Evolutionary conservation across 768 basidiomycete genomes (phyloP), one percentile per base, ranked within the genome.

Genomic region (Cystofilobasidium capitatum): DNA sequence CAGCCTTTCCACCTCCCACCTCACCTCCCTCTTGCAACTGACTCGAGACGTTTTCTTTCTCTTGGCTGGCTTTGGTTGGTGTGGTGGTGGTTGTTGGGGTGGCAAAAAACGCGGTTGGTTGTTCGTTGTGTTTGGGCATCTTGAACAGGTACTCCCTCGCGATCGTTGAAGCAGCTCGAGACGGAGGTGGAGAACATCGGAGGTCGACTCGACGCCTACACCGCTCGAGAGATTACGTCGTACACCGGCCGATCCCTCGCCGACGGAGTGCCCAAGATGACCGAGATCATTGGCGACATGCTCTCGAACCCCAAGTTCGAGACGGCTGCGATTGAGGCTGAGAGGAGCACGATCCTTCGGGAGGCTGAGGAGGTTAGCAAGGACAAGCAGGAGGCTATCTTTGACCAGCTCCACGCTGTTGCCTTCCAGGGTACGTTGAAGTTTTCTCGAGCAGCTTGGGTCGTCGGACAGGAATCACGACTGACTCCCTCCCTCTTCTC

Each of bases 301-400:
- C 83, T 98, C 51, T 92, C 96, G 77, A 94, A 93, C 79, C 91
- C 90, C 37, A 97, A 92, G 80, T 83, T 98, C 59, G 96, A 99
- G 75, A 78, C 77, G 62, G 71, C 81, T 33, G 92, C 93, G 0
- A 86, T 99, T 72, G 96, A 98, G 79, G 82, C 93, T 71, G 96
- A 98, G 80, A 85, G 93, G 51, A 91, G 93, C 76, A 93, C 98
- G 47, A 98, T 98, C 72, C 78, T 98, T 64, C 83, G 96, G 70
- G 96, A 99, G 78, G 93, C 96, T 80, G 89, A 97, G 80, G 96
- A 98, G 81, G 96, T 98, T 36, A 92, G 96, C 80, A 98, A 98
- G 81, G 92, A 96, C 81, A 79, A 89, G 61, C 93, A 97, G 80
- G 96, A 98, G 78, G 93, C 98, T 74, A 91, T 98, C 12, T 98